phyloP scores from a whole-genome alignment of 2,329 filamentous ascomycete genomes.

The Ambrosiella beaveri region DNA sequence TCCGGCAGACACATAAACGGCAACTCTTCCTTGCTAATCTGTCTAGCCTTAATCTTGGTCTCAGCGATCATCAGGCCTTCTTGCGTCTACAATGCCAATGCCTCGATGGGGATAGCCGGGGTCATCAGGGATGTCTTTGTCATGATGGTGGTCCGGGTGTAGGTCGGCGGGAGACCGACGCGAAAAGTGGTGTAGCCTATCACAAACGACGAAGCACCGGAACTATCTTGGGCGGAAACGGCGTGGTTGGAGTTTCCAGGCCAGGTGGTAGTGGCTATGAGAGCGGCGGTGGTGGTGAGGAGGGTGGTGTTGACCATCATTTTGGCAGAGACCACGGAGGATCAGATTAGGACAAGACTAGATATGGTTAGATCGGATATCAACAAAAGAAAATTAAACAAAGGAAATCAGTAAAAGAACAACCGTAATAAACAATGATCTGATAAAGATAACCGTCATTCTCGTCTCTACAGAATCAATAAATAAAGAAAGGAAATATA shows the following conservation, averaged over 20 bases:
- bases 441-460: too few species aligned
- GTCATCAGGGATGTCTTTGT: background rate
- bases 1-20: constrained; percentile 5
- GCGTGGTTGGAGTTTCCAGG: background rate
- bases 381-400: too few species aligned
- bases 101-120: background rate
- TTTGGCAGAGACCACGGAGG: too few species aligned
- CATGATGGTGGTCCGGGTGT: background rate
- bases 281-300: background rate
- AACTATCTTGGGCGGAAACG: background rate
- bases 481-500: too few species aligned
- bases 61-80: background rate
- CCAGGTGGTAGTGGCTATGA: background rate
- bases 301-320: background rate
- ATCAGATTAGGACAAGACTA: too few species aligned
- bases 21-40: background rate
- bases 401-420: too few species aligned
- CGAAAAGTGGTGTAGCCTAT: constrained; percentile 1
- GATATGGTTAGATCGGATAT: too few species aligned
- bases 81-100: background rate
- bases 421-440: too few species aligned
- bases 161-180: constrained; percentile 3
- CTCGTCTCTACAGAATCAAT: too few species aligned
- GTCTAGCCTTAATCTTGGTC: background rate
- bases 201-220: background rate